Evolutionary conservation across 306 rosid genomes (phyloP), one percentile per base, ranked within the genome.

Genomic region (Erythrophleum fordii): DNA sequence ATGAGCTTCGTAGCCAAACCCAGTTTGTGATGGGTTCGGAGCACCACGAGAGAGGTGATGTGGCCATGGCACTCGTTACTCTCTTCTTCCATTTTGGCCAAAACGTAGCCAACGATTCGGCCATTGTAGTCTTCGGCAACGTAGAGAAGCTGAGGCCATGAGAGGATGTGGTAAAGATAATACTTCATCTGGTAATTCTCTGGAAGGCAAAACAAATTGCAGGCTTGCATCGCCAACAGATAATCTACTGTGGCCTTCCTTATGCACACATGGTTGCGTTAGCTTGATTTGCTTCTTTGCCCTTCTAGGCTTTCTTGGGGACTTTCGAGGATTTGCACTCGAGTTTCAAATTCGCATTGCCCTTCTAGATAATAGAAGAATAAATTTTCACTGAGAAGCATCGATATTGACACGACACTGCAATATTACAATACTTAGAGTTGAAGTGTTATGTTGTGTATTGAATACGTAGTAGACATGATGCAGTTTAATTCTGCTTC

Each of bases 91-190:
- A 96, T 93, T 81, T 93, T 96, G 76, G 99, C 99, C 44, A 96
- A 71, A 14, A 96, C 99, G 68, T 96, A 96, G 10, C 99, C 99
- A 69, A 96, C 99, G 81, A 96, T 96, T 42, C 87, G 90, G 12
- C 97, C 94, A 69, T 96, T 96, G 92, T 93, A 92, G 79, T 96
- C 99, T 28, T 96, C 99, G 11, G 98, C 99, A 31, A 96, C 99
- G 87, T 96, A 93, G 71, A 96, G 99, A 0, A 96, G 90, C 77
- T 96, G 98, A 0, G 99, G 99, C 99, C 98, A 96, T 0, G 99
- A 91, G 78, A 95, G 99, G 81, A 95, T 95, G 84, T 95, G 94
- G 74, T 95, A 95, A 73, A 95, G 91, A 73, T 96, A 96, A 83
- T 93, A 96, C 77, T 96, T 93, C 99, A 96, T 96, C 81, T 93